phyloP scores from a whole-genome alignment of 768 basidiomycete genomes.

The Coprinopsis cinerea region DNA sequence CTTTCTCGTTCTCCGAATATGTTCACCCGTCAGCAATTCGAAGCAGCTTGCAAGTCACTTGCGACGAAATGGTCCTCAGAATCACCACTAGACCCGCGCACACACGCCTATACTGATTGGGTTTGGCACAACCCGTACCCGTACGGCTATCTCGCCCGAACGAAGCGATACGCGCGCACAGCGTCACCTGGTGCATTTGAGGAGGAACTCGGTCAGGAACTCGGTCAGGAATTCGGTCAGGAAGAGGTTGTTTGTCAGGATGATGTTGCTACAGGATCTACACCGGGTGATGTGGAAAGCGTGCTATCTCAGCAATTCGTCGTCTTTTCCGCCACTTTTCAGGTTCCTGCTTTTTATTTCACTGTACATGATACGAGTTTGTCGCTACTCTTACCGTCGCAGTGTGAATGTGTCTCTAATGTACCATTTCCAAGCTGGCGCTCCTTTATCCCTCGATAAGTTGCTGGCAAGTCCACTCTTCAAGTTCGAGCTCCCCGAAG shows the following conservation, averaged over 20 bases:
- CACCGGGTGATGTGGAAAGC: conserved; percentile 17
- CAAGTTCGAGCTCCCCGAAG: conserved; percentile 38
- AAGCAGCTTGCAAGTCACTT: conserved; percentile 50
- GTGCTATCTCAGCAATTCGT: conserved; percentile 59
- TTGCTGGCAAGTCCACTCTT: conserved; percentile 58
- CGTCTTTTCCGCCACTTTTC: conserved; percentile 73
- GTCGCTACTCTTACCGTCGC: conserved; percentile 27
- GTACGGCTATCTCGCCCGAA: conserved; percentile 24
- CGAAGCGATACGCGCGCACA: conserved; percentile 13
- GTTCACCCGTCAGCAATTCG: conserved; percentile 57
- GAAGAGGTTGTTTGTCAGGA: conserved; percentile 18
- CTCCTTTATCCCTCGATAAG: conserved; percentile 50
- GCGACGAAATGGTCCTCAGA: conserved; percentile 22
- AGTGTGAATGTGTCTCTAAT: conserved; percentile 11
- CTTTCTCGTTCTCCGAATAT: conserved; percentile 21
- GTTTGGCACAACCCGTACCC: conserved; percentile 18
- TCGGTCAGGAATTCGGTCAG: conserved; percentile 10
- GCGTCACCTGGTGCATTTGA: conserved; percentile 2
- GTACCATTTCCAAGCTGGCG: conserved; percentile 48
- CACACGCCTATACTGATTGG: conserved; percentile 37
- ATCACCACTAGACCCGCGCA: background rate
- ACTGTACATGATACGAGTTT: conserved; percentile 59
- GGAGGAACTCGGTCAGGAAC: conserved; percentile 10
- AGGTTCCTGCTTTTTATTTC: conserved; percentile 83
- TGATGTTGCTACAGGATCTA: conserved; percentile 31